phyloP scores from a whole-genome alignment of 148 eudicot genomes.

The Beta vulgaris region DNA sequence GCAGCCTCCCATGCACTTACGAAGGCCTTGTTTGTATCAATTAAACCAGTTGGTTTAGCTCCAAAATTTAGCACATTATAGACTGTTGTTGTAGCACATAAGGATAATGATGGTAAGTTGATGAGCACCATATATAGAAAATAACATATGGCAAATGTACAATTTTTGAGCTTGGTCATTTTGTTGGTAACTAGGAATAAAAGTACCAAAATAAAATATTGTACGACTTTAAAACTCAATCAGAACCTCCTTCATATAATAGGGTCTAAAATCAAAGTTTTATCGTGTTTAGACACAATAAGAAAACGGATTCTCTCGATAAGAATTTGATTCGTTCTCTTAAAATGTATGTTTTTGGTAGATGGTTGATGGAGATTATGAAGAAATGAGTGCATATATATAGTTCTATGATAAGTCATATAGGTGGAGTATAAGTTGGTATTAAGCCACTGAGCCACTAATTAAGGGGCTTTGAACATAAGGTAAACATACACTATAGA shows the following conservation, averaged over 20 bases:
- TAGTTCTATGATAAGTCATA: not conserved
- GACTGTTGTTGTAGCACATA: constrained; percentile 8
- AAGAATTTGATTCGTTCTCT: no score
- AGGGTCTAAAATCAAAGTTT: no score
- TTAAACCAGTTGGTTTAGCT: constrained; percentile 43
- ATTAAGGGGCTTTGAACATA: not conserved
- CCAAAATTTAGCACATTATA: constrained; percentile 42
- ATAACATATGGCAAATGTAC: not conserved
- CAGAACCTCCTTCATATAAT: no score
- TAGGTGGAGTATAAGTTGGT: constrained; percentile 11
- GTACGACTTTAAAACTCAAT: no score
- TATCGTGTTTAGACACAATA: no score
- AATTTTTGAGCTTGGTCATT: constrained; percentile 12
- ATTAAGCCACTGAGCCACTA: not conserved
- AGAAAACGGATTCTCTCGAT: no score
- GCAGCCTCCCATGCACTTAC: constrained; percentile 51
- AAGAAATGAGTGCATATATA: not conserved
- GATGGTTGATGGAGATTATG: not conserved
- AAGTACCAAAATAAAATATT: no score
- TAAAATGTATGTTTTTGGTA: not conserved
- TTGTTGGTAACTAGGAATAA: not conserved
- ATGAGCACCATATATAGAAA: not conserved
- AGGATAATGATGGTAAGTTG: not conserved
- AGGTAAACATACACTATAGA: constrained; percentile 1
- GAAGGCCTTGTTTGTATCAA: constrained; percentile 44